Evolutionary conservation across 208 protist species (phyloP), one percentile per base, ranked within the genome.

Genomic region (Acanthamoeba castellanii): DNA sequence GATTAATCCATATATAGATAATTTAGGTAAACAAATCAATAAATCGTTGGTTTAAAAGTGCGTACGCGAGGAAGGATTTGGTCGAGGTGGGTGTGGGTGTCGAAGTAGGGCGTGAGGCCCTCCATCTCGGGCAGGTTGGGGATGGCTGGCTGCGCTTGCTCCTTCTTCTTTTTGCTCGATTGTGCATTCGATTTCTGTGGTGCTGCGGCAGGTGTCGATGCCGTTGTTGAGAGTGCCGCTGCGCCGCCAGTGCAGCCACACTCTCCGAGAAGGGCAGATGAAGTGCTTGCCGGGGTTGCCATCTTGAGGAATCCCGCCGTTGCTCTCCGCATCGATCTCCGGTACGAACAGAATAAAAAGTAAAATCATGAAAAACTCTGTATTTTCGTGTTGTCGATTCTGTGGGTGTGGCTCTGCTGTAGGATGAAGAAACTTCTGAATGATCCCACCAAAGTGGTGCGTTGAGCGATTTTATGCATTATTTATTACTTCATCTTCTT

Each of bases 71-170:
- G 20, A 11, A 88, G 52, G 81, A 88, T 88, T 7, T 52, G 52
- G 81, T 88, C 81, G 25, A 88, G 47, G 9, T 88, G 81, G 42
- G 81, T 88, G 81, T 88, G 81, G 25, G 81, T 88, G 9, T 88
- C 81, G 42, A 88, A 64, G 81, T 88, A 88, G 25, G 50, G 50
- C 50, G 27, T 22, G 8, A 45, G 13, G 42, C 47, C 81, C 30
- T 14, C 81, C 45, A 88, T 37, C 47, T 88, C 81, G 20, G 52
- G 81, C 22, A 88, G 30, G 9, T 78, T n/a, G 30, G 70, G 70
- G 8, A 45, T 78, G 70, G 70, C 32, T 1, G 70, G 70, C 30
- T 78, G 70, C 70, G 37, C 30, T n/a, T 78, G 70, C 70, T 78
- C 70, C 70, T 78, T 34, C 70, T 78, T 30, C 70, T 78, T 78